These are phyloP conservation scores for Keqinozyma sinolaborantium DNA, from an alignment of 1,139 yeast genomes.

Conservation along the genomic window DNA sequence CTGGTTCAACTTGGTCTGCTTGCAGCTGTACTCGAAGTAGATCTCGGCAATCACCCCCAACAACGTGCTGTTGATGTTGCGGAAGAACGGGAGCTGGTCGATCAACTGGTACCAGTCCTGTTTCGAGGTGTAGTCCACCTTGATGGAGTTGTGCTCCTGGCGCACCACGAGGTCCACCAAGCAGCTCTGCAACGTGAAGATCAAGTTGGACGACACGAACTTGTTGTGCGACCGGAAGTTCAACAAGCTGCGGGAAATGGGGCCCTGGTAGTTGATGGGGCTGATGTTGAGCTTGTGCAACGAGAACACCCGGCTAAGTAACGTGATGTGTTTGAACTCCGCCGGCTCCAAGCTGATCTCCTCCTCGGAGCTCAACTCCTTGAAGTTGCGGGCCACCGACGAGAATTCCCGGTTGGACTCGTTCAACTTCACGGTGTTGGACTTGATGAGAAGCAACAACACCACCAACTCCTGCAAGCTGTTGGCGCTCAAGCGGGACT, in stretches of 20 bases:
- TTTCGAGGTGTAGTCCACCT: conserved; percentile 32
- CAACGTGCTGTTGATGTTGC: conserved; percentile 40
- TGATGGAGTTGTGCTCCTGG: conserved; percentile 48
- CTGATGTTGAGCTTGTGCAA: conserved; percentile 50
- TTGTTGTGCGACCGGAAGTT: conserved; percentile 66
- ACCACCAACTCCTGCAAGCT: conserved; percentile 37
- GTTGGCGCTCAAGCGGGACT: conserved; percentile 15
- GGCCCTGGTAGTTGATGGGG: conserved; percentile 65
- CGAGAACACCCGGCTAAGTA: conserved; percentile 59
- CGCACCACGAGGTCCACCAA: conserved; percentile 49
- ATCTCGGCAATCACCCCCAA: conserved; percentile 44
- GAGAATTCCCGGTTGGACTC: conserved; percentile 28
- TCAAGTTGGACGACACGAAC: conserved; percentile 47
- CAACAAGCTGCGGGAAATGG: conserved; percentile 60
- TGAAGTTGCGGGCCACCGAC: conserved; percentile 34
- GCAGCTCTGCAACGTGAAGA: conserved; percentile 55
- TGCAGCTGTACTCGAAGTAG: conserved; percentile 36
- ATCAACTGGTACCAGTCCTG: conserved; percentile 59
- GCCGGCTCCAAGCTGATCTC: conserved; percentile 28
- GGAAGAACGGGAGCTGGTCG: conserved; percentile 58
- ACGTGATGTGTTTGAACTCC: conserved; percentile 34
- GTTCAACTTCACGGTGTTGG: conserved; percentile 26
- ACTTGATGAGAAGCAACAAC: conserved; percentile 39
- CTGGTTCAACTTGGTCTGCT: conserved; percentile 22
- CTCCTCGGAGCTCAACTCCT: conserved; percentile 17